Conservation (phyloP, 352 stramenopile genomes). For the Phytophthora fragariae region DNA sequence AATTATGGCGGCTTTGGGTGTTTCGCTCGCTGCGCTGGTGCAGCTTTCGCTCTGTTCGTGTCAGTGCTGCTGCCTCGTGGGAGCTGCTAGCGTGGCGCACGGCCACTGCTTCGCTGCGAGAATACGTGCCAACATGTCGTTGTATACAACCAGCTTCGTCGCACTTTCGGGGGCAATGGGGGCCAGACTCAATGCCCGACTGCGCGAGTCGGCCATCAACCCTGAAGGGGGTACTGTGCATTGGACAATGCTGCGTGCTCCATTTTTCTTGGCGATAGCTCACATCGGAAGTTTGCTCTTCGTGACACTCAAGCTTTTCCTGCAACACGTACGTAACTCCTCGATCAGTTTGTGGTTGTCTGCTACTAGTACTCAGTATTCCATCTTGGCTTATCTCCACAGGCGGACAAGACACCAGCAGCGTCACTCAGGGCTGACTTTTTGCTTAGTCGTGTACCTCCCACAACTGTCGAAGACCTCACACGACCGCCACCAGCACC, state of each 20-base stretch:
- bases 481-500: conserved; percentile 41
- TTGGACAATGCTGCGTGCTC: conserved; percentile 71
- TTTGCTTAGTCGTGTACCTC: conserved; percentile 13
- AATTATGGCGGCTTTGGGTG: conserved; percentile 37
- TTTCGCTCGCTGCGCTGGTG: conserved; percentile 52
- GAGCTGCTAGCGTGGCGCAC: conserved; percentile 44
- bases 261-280: conserved; percentile 67
- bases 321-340: conserved; percentile 63
- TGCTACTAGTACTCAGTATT: neutral
- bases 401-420: conserved; percentile 44
- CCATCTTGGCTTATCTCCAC: neutral
- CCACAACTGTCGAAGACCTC: conserved; percentile 45
- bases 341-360: neutral
- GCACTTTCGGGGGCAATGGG: conserved; percentile 67
- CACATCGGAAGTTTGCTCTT: conserved; percentile 73
- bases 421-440: conserved; percentile 4
- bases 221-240: conserved; percentile 79
- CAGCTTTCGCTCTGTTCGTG: conserved; percentile 69
- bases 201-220: conserved; percentile 80
- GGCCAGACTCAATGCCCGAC: conserved; percentile 72
- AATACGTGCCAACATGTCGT: conserved; percentile 58
- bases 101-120: conserved; percentile 56
- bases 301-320: conserved; percentile 75
- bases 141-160: conserved; percentile 59
- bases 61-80: conserved; percentile 72